Evolutionary conservation across 306 rosid species (phyloP), one percentile per base, ranked within the genome.

Genomic region (Alnus rubra): DNA sequence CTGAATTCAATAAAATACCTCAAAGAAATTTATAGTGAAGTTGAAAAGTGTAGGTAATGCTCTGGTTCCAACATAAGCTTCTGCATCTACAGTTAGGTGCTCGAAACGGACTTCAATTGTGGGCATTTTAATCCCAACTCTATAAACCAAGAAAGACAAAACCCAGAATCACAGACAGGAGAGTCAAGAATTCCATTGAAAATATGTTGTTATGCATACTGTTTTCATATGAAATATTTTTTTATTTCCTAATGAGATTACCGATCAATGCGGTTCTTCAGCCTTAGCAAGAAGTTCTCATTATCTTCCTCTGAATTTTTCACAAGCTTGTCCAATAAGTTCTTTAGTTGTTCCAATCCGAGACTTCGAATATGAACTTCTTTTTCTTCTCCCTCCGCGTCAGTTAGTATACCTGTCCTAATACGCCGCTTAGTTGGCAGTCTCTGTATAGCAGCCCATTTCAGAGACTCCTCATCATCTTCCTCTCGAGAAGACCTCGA

Each of bases 391-490:
- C 92, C 97, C 71, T 91, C 79, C 35, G 60, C 62, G 59, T 92
- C 93, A 0, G 86, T 81, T 31, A 92, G 80, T 33, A 92, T 80
- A 14, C 97, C 90, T 73, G 90, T 85, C 79, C 86, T 74, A 16
- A 94, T 85, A 18, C 97, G 97, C n/a, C 87, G 79, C 79, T 86
- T 91, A 0, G 98, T 95, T 0, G 98, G 98, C 11, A 95, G 90
- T 55, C 86, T 95, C 86, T 92, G 92, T 30, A 95, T 85, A 4
- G 98, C 92, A 16, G 98, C 98, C 97, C 98, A 95, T 79, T 77
- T 87, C 28, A 95, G 94, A 53, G 97, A 88, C 73, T 95, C 86
- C 74, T 95, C 98, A 42, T 95, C 98, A 55, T 90, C 93, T 0
- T 84, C 98, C 7, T 89, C 93, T 5, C 84, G 86, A 18, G 88